phyloP scores from a whole-genome alignment of 1,284 basidiomycete species.

The Kwoniella shivajii region DNA sequence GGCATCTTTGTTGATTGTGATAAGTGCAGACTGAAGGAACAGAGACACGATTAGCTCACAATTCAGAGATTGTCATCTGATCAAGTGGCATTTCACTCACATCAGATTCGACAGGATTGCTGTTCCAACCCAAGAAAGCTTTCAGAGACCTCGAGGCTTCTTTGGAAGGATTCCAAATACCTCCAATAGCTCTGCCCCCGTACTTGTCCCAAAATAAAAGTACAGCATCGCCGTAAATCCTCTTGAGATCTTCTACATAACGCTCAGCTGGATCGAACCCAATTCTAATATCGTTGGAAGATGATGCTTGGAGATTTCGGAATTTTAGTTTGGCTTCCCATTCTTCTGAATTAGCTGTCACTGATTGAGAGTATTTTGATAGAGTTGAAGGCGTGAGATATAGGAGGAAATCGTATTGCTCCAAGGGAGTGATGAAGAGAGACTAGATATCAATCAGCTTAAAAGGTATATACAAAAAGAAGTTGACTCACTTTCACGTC shows the following conservation, averaged over 20 bases:
- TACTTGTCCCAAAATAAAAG: slow-evolving; percentile 82
- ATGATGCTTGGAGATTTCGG: slow-evolving; percentile 31
- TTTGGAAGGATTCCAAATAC: slow-evolving; percentile 78
- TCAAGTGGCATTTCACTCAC: slow-evolving; percentile 21
- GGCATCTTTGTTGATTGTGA: slow-evolving; percentile 69
- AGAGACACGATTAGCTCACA: neutral
- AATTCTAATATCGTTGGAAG: slow-evolving; percentile 55
- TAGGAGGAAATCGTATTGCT: slow-evolving; percentile 84
- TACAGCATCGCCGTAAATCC: slow-evolving; percentile 74
- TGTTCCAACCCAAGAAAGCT: slow-evolving; percentile 79
- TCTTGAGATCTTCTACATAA: slow-evolving; percentile 62
- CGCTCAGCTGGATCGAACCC: slow-evolving; percentile 79
- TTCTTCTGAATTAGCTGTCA: slow-evolving; percentile 56
- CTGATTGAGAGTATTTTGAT: slow-evolving; percentile 66
- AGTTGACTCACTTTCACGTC: slow-evolving; percentile 36
- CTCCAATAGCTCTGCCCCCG: slow-evolving; percentile 79
- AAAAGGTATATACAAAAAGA: neutral
- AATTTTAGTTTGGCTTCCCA: slow-evolving; percentile 38
- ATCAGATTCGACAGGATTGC: slow-evolving; percentile 57
- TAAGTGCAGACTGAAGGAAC: slow-evolving; percentile 58
- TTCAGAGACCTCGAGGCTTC: slow-evolving; percentile 65
- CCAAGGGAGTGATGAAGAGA: slow-evolving; percentile 78
- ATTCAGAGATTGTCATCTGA: neutral
- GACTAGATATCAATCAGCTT: slow-evolving; percentile 56
- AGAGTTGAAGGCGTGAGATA: slow-evolving; percentile 68